These are phyloP conservation scores for Vitis hybrid DNA, from an alignment of 177 flowering plant species.

Conservation along the genomic window DNA sequence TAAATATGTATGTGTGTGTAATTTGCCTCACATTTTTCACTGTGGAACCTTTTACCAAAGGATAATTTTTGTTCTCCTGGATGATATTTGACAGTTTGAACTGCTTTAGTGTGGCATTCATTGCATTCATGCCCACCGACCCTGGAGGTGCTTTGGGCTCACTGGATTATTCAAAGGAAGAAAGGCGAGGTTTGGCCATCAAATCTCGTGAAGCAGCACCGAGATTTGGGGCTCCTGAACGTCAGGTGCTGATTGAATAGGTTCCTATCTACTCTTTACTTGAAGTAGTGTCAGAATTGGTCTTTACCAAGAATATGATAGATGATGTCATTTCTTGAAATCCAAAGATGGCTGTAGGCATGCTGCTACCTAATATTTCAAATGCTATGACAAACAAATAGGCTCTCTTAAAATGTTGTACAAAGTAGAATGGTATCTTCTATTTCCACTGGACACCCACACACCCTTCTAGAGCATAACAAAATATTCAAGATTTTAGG, in stretches of 20 bases:
- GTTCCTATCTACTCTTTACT: constrained; percentile 24
- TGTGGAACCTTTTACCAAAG: too few relatives aligned
- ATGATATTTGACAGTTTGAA: constrained; percentile 59
- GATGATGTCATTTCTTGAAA: constrained; percentile 9
- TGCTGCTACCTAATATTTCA: too few relatives aligned
- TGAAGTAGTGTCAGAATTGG: too few relatives aligned
- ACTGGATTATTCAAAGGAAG: constrained; percentile 83
- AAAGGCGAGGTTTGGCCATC: constrained; percentile 76
- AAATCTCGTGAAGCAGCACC: constrained; percentile 92
- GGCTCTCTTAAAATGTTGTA: too few relatives aligned
- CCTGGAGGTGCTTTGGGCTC: constrained; percentile 96
- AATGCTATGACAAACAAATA: too few relatives aligned
- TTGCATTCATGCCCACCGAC: constrained; percentile 97
- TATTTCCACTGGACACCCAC: too few relatives aligned
- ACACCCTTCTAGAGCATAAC: too few relatives aligned
- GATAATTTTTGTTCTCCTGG: neutral
- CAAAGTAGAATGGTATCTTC: too few relatives aligned
- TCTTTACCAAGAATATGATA: too few relatives aligned
- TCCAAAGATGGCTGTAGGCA: constrained; percentile 11
- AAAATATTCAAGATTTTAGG: too few relatives aligned
- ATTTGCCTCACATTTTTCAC: too few relatives aligned
- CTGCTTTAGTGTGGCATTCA: constrained; percentile 89
- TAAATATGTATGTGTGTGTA: too few relatives aligned
- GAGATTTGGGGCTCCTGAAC: constrained; percentile 73
- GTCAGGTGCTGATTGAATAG: constrained; percentile 91